Evolutionary conservation across 495 filamentous ascomycete genomes (phyloP).

Genomic region (Saxophila tyrrhenica): DNA sequence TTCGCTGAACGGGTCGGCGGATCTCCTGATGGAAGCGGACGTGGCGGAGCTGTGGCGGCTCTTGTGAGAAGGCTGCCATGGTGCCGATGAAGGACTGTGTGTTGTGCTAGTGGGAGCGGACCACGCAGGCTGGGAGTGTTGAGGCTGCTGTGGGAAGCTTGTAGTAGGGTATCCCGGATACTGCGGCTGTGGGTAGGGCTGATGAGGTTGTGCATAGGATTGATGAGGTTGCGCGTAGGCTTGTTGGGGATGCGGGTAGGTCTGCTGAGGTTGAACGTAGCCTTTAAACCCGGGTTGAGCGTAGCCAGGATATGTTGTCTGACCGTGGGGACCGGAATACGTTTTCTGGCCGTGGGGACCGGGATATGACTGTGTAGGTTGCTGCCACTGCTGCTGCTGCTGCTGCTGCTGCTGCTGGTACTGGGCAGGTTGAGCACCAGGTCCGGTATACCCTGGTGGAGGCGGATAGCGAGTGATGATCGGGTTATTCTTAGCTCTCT

Average conservation of each 20-base stretch:
- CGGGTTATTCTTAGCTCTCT: conserved; percentile 28
- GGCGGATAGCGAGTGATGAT: conserved; percentile 32
- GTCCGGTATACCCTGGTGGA: conserved; percentile 29
- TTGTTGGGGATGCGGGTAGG: neutral
- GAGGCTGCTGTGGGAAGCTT: neutral
- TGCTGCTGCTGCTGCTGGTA: conserved; percentile 12
- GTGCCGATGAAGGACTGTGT: no score
- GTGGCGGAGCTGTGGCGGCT: neutral
- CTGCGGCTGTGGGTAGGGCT: neutral
- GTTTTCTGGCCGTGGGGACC: conserved; percentile 10
- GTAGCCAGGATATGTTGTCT: conserved; percentile 4
- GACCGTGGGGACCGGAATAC: conserved; percentile 7
- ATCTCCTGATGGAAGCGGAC: no score
- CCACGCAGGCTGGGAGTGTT: neutral
- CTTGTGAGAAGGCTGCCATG: neutral
- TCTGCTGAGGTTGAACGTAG: neutral
- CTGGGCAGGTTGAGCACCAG: conserved; percentile 14
- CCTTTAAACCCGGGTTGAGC: conserved; percentile 4
- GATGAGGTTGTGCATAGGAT: neutral
- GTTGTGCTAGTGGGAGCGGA: no score
- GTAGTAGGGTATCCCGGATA: neutral
- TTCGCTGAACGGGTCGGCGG: neutral
- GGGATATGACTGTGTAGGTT: conserved; percentile 8
- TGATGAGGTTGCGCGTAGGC: neutral
- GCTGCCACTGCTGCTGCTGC: conserved; percentile 15